phyloP scores from a whole-genome alignment of 768 basidiomycete species.

The Phallus indusiatus region DNA sequence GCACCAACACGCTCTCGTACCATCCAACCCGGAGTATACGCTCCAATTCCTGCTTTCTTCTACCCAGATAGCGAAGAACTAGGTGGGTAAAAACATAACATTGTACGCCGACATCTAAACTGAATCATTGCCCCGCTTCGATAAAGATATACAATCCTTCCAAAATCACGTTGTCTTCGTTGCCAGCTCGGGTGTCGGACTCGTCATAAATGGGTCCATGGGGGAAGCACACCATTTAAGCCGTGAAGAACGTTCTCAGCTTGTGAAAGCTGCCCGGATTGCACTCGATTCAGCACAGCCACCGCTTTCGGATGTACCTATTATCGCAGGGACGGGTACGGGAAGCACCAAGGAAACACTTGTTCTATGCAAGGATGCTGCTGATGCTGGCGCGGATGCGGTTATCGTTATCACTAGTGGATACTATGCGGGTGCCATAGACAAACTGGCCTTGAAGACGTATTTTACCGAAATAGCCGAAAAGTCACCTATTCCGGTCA shows the following conservation, averaged over 20 bases:
- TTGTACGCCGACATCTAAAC: too few species aligned
- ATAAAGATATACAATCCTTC: constrained; percentile 56
- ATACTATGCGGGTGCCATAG: constrained; percentile 75
- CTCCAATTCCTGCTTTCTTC: constrained; percentile 86
- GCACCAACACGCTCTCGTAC: constrained; percentile 31
- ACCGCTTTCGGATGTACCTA: constrained; percentile 40
- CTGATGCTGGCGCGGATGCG: constrained; percentile 77
- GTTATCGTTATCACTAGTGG: constrained; percentile 80
- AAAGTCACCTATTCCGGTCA: constrained; percentile 77
- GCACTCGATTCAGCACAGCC: constrained; percentile 57
- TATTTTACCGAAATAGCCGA: constrained; percentile 71
- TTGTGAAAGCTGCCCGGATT: constrained; percentile 59
- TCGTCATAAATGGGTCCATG: constrained; percentile 74
- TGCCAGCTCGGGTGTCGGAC: constrained; percentile 59
- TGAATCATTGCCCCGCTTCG: not conserved
- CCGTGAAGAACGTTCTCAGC: constrained; percentile 51
- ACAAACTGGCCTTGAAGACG: constrained; percentile 61
- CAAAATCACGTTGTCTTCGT: constrained; percentile 55
- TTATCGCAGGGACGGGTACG: constrained; percentile 77
- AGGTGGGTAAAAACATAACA: constrained; percentile 37
- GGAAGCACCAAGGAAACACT: constrained; percentile 80
- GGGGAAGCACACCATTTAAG: constrained; percentile 75
- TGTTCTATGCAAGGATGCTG: constrained; percentile 64
- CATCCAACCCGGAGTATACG: constrained; percentile 68
- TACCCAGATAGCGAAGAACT: constrained; percentile 66